Conservation (phyloP, 23 red algal species). For the Agarophyton chilense region DNA sequence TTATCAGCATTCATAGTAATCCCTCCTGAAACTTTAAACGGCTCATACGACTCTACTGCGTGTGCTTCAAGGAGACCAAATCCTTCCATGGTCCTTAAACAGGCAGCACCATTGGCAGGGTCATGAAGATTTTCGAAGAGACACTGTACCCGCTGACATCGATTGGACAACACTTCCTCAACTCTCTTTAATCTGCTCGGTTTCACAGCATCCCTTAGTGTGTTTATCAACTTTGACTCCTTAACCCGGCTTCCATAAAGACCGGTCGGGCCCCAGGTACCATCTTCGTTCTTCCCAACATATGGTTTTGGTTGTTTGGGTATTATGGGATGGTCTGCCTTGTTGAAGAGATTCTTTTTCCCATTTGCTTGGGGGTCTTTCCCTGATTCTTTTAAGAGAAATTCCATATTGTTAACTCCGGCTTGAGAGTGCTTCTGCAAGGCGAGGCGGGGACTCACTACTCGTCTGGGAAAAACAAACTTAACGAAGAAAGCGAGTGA, state of each 20-base stretch:
- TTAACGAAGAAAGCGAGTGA: too few species aligned
- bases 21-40: slow-evolving; percentile 72
- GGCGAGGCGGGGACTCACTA: background rate
- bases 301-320: slow-evolving; percentile 44
- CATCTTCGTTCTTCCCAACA: slow-evolving; percentile 59
- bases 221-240: slow-evolving; percentile 68
- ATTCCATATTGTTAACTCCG: background rate
- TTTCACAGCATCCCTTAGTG: slow-evolving; percentile 72
- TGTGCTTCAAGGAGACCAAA: slow-evolving; percentile 80
- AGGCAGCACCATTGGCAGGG: slow-evolving; percentile 88
- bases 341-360: slow-evolving; percentile 13
- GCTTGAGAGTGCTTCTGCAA: background rate
- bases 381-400: background rate
- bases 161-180: slow-evolving; percentile 72
- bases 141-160: slow-evolving; percentile 69
- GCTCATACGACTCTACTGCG: slow-evolving; percentile 92
- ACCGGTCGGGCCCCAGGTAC: slow-evolving; percentile 62
- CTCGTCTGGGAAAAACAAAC: background rate
- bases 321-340: slow-evolving; percentile 23
- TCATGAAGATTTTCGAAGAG: slow-evolving; percentile 92
- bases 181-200: slow-evolving; percentile 72
- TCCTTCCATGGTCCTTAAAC: slow-evolving; percentile 86
- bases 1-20: slow-evolving; percentile 88
- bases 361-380: slow-evolving; percentile 4
- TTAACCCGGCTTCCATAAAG: slow-evolving; percentile 80